Base-by-base conservation (phyloP, 441 rosid genomes). In the Macaranga tanarius region DNA sequence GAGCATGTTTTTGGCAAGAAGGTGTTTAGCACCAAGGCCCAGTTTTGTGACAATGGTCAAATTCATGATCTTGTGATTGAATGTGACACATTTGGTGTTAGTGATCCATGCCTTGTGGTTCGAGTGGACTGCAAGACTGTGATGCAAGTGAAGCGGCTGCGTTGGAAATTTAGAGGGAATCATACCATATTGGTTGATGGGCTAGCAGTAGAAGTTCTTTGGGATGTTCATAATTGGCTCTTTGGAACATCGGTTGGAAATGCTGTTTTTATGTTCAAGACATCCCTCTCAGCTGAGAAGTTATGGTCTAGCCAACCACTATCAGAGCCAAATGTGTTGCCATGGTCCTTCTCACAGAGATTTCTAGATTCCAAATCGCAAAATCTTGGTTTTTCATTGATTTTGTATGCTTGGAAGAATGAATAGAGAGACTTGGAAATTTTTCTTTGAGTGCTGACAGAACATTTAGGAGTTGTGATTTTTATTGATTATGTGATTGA, bases 171-270 rank as follows among this genome's bases (percentile, higher is more conserved):
- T 68, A 80, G 97, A 20, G 97, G 95, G 47, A 92, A 90, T 63
- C 87, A 84, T 65, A 90, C 92, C 8, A 87, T 92, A 70, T 73
- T 87, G 79, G 90, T 92, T 5, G 89, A 89, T 75, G 93, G 94
- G 52, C 45, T 88, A 45, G 83, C 88, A 0, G 87, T 92, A 38
- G 96, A 90, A 77, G 89, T 90, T 66, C 82, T 85, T 63, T 92
- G 98, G 98, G 96, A 92, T 81, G 95, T 92, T 23, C 85, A 92
- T 81, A 88, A 78, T 77, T 92, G 97, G 97, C 88, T 92, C 17
- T 92, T 87, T 67, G 92, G 92, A 20, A 16, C 86, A 17, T 75
- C 92, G 10, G 50, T 79, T 17, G 91, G 92, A 28, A 85, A 85
- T 81, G 97, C 95, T 22, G 96, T 92, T 51, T 90, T 92, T 71